Conservation (phyloP, 1,284 basidiomycete genomes). For the Trichosporon ovoides region DNA sequence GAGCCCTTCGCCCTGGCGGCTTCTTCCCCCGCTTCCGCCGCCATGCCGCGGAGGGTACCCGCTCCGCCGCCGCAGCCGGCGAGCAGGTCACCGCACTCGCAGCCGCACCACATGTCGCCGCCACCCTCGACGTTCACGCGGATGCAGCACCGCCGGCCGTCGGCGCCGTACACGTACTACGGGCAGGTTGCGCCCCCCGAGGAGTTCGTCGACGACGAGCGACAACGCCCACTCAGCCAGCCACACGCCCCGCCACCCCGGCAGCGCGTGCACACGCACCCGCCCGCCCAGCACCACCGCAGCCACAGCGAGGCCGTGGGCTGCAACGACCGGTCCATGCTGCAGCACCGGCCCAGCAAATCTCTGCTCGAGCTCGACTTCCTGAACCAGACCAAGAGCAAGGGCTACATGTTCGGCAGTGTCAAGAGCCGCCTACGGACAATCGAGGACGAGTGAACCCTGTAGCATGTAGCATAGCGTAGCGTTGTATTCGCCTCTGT, state of each 20-base stretch:
- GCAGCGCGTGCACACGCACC: background rate
- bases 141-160: background rate
- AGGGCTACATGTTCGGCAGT: slow-evolving; percentile 3
- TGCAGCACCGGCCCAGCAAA: background rate
- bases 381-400: slow-evolving; percentile 4
- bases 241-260: background rate
- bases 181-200: background rate
- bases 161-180: background rate
- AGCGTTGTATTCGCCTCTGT: too few relatives aligned
- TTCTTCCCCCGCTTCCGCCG: too few relatives aligned
- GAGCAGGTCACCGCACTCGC: background rate
- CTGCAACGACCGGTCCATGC: background rate
- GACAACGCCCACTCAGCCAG: background rate
- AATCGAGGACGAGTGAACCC: background rate
- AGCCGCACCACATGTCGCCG: background rate
- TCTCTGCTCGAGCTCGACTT: background rate
- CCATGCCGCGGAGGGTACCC: too few relatives aligned
- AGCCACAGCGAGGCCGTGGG: background rate
- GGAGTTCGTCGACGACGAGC: background rate
- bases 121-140: background rate
- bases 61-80: too few relatives aligned
- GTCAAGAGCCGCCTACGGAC: slow-evolving; percentile 4
- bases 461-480: too few relatives aligned
- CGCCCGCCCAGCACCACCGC: background rate
- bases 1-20: too few relatives aligned